These are phyloP conservation scores for Aspergillus tamarii DNA, from an alignment of 2,329 filamentous ascomycete species.

Conservation along the genomic window DNA sequence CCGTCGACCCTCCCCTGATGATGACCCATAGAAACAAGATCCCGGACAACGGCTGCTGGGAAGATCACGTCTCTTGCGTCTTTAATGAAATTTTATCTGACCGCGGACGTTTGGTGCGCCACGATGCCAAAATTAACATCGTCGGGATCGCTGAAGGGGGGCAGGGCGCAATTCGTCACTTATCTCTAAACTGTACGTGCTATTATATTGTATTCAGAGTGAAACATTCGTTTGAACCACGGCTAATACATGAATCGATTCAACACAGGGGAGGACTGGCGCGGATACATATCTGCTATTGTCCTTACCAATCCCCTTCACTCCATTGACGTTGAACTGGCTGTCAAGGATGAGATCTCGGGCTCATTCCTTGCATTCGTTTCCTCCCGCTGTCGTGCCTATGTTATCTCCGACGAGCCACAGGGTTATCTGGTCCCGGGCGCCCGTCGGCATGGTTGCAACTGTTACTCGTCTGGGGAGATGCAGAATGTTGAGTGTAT, in stretches of 20 bases:
- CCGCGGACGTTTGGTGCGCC: slow-evolving; percentile 46
- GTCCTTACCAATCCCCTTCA: slow-evolving; percentile 44
- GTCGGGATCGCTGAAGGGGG: slow-evolving; percentile 72
- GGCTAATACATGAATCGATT: slow-evolving; percentile 6
- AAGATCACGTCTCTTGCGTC: slow-evolving; percentile 67
- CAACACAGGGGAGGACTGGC: slow-evolving; percentile 43
- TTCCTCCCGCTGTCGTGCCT: slow-evolving; percentile 63
- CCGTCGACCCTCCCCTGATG: slow-evolving; percentile 60
- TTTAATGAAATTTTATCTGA: slow-evolving; percentile 64
- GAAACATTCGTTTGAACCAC: background rate
- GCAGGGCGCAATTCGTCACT: slow-evolving; percentile 59
- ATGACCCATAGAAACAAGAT: slow-evolving; percentile 64
- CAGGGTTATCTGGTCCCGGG: slow-evolving; percentile 59
- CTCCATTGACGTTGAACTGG: slow-evolving; percentile 30
- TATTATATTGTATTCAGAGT: background rate
- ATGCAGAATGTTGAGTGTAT: slow-evolving; percentile 62
- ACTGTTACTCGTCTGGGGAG: slow-evolving; percentile 71
- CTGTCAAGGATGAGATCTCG: slow-evolving; percentile 8
- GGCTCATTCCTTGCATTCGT: slow-evolving; percentile 37
- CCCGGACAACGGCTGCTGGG: slow-evolving; percentile 58
- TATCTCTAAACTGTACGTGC: slow-evolving; percentile 59
- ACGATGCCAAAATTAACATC: slow-evolving; percentile 65
- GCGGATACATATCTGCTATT: slow-evolving; percentile 43
- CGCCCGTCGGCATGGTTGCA: slow-evolving; percentile 62
- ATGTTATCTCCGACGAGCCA: slow-evolving; percentile 58